Evolutionary conservation across 768 basidiomycete species (phyloP), one percentile per base, ranked within the genome.

Genomic region (Tulasnella sp.): DNA sequence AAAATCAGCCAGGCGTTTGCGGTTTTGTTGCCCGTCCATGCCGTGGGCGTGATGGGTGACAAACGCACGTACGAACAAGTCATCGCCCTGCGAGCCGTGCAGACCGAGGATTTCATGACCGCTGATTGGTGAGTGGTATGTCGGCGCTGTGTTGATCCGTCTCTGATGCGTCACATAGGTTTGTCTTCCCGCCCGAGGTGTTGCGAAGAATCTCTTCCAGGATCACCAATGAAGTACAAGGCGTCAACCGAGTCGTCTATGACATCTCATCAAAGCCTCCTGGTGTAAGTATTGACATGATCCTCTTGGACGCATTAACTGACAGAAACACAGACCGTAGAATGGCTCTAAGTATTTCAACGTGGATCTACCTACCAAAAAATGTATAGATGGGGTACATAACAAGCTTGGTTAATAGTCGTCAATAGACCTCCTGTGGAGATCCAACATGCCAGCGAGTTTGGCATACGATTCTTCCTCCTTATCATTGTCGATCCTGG

Each of bases 61-160:
- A 79, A 80, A 64, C 77, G 96, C 68, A 99, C 96, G 9, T 98
- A 97, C 64, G 92, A 97, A 66, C 94, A 97, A 75, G 93, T 99
- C 48, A 89, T 98, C 58, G 88, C 90, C 1, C 75, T 99, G 52
- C 81, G 96, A 49, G 96, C 96, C 2, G 94, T 98, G 7, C 84
- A 88, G 67, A 83, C 92, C n/a, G 94, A 97, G 67, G 96, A 99
- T 69, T 99, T 99, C 67, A 99, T 99, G 96, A 99, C 96, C 12
- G 96, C 96, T 34, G 94, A 98, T 68, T 98, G 94, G 94, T 91
- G 66, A 40, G 79, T 45, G 2, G 12, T 21, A 17, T 21, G 9
- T 36, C 32, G 62, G 43, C 51, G 19, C 23, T 2, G 11, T 27
- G 25, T 29, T 12, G 36, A n/a, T 4, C 23, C 36, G 31, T 15